Base-by-base conservation (phyloP, 1,284 basidiomycete species). In the Apiotrichum laibachii region DNA sequence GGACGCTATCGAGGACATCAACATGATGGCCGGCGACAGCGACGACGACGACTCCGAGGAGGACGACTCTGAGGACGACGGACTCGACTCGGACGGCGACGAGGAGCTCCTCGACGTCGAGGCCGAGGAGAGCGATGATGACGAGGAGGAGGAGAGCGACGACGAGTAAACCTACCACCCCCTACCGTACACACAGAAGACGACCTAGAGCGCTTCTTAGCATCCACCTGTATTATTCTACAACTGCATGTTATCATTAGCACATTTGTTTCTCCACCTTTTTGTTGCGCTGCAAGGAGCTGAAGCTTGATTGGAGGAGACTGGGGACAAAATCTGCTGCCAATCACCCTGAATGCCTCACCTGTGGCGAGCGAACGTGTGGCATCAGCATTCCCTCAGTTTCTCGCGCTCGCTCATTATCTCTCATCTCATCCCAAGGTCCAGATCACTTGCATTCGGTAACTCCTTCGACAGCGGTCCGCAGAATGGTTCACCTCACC, bases 21-120 rank as follows among this genome's bases (percentile, higher is more conserved):
- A 80, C 67, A 83, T 87, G 62, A 85, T 87, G 61, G 70, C 62
- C 35, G 71, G 67, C 33, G 79, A 81, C 54, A 82, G 85, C 66
- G 84, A 80, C 46, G 64, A 62, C 31, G 63, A 66, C 35, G 65
- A 67, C 18, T 75, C 75, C 34, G 62, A 67, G 12, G 70, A 69
- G 15, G 69, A 81, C 4, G 84, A 83, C 8, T 83, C 81, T 67
- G 74, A 74, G 0, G 83, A 71, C 13, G 70, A 71, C 22, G 54
- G 34, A 13, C 62, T 63, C 42, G 73, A 75, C 68, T 87, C 88
- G 44, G 73, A 72, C 12, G 84, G 85, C 39, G 47, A 18, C 35
- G 86, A 85, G 84, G 84, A 62, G 85, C 84, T 47, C 85, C 85
- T 72, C 75, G 89, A 65, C 86, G 87, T 70, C 19, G 72, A 73